Evolutionary conservation across 2,329 filamentous ascomycete species (phyloP), one percentile per base, ranked within the genome.

Genomic region (Colletotrichum salicis): DNA sequence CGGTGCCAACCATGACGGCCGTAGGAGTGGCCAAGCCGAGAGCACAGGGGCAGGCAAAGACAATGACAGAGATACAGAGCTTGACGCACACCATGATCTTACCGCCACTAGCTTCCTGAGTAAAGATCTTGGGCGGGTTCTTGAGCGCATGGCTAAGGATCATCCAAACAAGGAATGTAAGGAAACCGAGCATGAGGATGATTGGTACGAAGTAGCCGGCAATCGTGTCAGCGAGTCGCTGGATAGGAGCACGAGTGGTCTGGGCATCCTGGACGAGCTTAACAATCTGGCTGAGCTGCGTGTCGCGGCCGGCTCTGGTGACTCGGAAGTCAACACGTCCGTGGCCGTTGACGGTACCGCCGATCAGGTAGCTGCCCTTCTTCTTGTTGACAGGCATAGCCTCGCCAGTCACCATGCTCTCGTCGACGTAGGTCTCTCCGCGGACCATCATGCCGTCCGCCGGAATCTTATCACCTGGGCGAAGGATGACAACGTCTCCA

Each of bases 1-100:
- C 96, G n/a, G 96, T 98, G 55, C 96, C 96, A 35, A 99, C 96
- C 96, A 99, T 98, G 80, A 99, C 95, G 2, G 96, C 96, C 0
- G 96, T 99, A 2, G 96, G 96, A 1, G 96, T 98, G 29, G 95
- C 95, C 22, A 99, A 88, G 67, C 96, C 96, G n/a, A 99, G 90
- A 1, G 96, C 96, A 79, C 96, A 99, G 22, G 96, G 96, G 79
- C 96, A 99, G 5, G 96, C 96, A 81, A 99, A 98, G 24, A 98
- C 96, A 78, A 99, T 97, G 75, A 99, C 96, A 0, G 96, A 97
- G 76, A 99, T 99, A 83, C 96, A 98, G 19, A 99, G 91, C 85
- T 98, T 97, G 74, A 98, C 86, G 80, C 96, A 99, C 2, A 98
- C 94, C 94, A 99, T 98, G 74, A 98, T 86, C 80, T 94, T 96